Base-by-base conservation (phyloP, 2,329 filamentous ascomycete genomes). In the Aspergillus puulaauensis region DNA sequence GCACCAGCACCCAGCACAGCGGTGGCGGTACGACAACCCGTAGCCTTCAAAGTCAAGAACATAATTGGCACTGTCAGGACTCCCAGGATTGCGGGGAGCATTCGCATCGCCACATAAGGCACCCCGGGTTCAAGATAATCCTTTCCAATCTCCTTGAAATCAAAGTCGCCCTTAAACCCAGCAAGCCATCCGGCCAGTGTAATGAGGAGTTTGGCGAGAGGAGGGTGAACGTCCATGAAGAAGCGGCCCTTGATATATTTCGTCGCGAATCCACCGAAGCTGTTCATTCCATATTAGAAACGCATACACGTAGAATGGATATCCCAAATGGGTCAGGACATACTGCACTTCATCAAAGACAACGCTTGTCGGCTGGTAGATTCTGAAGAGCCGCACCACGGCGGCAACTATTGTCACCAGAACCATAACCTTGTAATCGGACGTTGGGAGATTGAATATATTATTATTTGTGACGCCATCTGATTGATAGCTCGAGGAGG, bases 171-270 rank as follows among this genome's bases (percentile, higher is more conserved):
- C 72, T 97, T 86, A 75, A 98, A 99, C 54, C 95, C 95, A 68
- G 93, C 95, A 63, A 97, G 78, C 88, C 90, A 99, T 67, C 93
- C 95, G 63, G 93, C 92, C 60, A 99, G 85, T 52, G 95, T 96
- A 70, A 99, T 93, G 66, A 99, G 87, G 73, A 99, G 86, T 82
- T 99, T 99, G 65, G 95, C 95, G 60, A 99, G 83, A 46, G 95
- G 95, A 33, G 95, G 95, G 74, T 99, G 95, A n/a, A 99, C 95
- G 74, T 99, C 95, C 95, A 99, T 99, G 77, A 99, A 99, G 84
- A 99, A 99, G 74, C 84, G 89, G 71, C 95, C 95, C 82, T 99
- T 98, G 83, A 99, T 98, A 77, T 99, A 99, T 78, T 99, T 99
- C 68, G 90, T 91, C 64, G 95, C 95, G 74, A 99, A 99, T 49